Evolutionary conservation across 139 green algal species (phyloP), one percentile per base, ranked within the genome.

Genomic region (Tetraselmis chui): DNA sequence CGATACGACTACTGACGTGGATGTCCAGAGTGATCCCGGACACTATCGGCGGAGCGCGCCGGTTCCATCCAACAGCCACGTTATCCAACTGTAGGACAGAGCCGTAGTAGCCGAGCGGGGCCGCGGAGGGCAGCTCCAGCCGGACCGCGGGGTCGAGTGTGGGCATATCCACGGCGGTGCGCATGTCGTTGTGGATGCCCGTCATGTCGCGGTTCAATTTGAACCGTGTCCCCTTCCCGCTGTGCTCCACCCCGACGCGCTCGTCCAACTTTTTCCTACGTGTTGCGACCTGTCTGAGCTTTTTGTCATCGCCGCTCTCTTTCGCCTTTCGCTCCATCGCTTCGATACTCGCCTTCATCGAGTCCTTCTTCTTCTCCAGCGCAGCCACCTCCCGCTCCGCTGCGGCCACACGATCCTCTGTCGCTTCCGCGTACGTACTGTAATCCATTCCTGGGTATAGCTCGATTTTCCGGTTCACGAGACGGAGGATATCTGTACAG

Each of bases 261-360:
- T 85, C 76, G 31, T 91, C 85, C 23, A 91, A 80, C 82, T 93
- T 93, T 79, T 91, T 91, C 75, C 82, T 80, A 29, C 89, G 81
- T 5, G 77, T 85, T 25, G 90, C 90, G 30, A 90, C 89, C 85
- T 91, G 87, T 24, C 79, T 74, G 78, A 94, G 79, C 84, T 89
- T 88, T 80, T 94, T 94, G 83, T 92, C 89, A 45, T 94, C 89
- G 5, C 90, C 90, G 5, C 84, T 76, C 83, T 88, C 80, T 1
- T n/a, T 59, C 32, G 77, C 59, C 26, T 76, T 23, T 2, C 23
- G 23, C 11, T 28, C 58, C 2, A 32, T 30, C 45, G n/a, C 82
- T 29, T 31, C 22, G n/a, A 80, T 80, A 30, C 25, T 28, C 23
- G 28, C n/a, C 58, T 59, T 24, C 26, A 67, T 79, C 2, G 30